Evolutionary conservation across 345 rosid genomes (phyloP).

Genomic region (Diplotaxis tenuifolia): DNA sequence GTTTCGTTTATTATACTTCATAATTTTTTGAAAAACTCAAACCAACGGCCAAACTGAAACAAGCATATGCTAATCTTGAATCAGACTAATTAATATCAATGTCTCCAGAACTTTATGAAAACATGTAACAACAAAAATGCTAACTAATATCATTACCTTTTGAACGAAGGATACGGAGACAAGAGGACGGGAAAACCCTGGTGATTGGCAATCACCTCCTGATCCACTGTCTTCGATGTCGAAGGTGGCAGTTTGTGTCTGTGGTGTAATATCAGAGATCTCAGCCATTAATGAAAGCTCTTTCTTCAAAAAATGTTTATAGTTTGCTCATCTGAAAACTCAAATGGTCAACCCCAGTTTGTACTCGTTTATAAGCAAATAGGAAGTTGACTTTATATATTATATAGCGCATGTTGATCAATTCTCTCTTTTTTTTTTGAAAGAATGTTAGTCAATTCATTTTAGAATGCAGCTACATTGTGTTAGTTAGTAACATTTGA

Average conservation of each 20-base stretch:
- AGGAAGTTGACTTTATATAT: constrained; percentile 10
- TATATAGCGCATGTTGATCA: constrained; percentile 4
- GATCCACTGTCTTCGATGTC: constrained; percentile 17
- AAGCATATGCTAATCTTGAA: neutral
- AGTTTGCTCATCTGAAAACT: constrained; percentile 6
- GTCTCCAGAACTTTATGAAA: neutral
- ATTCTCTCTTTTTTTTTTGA: too few species aligned
- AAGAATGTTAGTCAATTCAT: neutral
- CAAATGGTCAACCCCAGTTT: constrained; percentile 22
- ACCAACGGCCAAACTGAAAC: neutral
- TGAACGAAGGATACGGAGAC: constrained; percentile 27
- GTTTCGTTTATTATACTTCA: neutral
- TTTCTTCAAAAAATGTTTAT: neutral
- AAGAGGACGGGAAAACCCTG: neutral
- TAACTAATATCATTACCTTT: constrained; percentile 14
- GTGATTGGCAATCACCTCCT: neutral
- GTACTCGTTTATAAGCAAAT: constrained; percentile 8
- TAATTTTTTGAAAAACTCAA: neutral
- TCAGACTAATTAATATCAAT: neutral
- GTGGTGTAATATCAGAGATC: constrained; percentile 11
- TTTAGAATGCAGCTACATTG: neutral
- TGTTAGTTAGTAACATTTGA: neutral
- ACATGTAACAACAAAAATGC: neutral
- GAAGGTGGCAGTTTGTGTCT: neutral
- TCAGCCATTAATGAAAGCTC: constrained; percentile 18